Evolutionary conservation across 1,284 basidiomycete species (phyloP).

Genomic region (Singerocomus rubriflavus): DNA sequence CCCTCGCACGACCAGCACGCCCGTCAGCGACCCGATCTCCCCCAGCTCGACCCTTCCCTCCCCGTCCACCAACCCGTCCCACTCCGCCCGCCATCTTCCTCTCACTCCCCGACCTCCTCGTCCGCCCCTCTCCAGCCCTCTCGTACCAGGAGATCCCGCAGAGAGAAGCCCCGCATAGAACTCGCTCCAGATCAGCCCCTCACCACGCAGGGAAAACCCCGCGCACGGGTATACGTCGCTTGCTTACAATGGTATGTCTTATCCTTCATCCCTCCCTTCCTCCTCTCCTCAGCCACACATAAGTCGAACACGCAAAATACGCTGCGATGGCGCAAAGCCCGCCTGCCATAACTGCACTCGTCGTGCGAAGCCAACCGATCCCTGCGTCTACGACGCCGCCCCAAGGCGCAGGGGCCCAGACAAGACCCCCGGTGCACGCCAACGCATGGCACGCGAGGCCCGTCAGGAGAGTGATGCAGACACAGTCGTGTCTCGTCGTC

Average conservation of each 20-base stretch:
- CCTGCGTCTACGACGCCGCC: conserved; percentile 60
- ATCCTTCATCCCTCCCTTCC: not conserved
- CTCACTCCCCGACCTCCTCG: not conserved
- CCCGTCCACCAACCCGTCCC: not conserved
- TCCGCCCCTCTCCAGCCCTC: not conserved
- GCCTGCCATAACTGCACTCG: conserved; percentile 67
- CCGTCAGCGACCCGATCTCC: not conserved
- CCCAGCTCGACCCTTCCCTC: conserved; percentile 9
- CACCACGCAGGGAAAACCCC: conserved; percentile 70
- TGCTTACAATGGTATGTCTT: conserved; percentile 65
- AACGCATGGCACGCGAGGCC: conserved; percentile 46
- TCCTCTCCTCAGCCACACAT: conserved; percentile 2
- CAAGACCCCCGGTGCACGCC: conserved; percentile 68
- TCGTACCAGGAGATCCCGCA: conserved; percentile 41
- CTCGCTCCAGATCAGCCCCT: conserved; percentile 69
- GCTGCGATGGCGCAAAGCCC: conserved; percentile 77
- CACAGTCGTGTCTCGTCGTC: conserved; percentile 31
- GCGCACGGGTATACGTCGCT: conserved; percentile 73
- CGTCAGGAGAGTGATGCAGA: conserved; percentile 28
- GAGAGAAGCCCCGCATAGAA: conserved; percentile 59
- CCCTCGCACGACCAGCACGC: not conserved
- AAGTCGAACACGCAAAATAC: conserved; percentile 73
- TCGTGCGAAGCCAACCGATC: conserved; percentile 39
- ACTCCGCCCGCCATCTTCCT: not conserved
- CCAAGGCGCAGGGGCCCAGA: conserved; percentile 78